Base-by-base conservation (phyloP, 2,329 filamentous ascomycete genomes). In the Fusarium sp. region DNA sequence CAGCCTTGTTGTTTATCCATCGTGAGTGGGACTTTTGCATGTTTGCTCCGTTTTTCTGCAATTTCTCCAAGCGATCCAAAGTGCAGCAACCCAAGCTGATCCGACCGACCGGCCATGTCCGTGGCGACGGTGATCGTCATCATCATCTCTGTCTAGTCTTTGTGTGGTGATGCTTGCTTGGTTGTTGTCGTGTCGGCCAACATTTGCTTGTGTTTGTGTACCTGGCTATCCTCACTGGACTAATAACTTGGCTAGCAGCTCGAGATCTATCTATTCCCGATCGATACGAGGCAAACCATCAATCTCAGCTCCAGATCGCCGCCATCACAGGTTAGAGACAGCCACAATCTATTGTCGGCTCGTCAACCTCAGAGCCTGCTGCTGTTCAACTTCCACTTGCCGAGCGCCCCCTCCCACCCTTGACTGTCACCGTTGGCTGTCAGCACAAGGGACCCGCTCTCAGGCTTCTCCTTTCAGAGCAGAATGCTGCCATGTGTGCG, bases 1-100 rank as follows among this genome's bases (percentile, higher is more conserved):
- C 53, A 74, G 61, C 71, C 71, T 56, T 61, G 65, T 61, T 49
- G 56, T 62, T 67, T 67, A 59, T 31, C 51, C 44, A 49, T 53
- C 46, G 36, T 14, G 22, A 44, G 67, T 69, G 71, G 68, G 31
- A 74, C 67, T 72, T 73, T 72, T 74, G 71, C 53, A 35, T 38
- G 55, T 53, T 61, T 62, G 64, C 31, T 22, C 49, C 40, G 44
- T 49, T 51, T 51, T 71, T 68, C 61, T 69, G 56, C 63, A 71
- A 60, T 55, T 57, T 71, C 49, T 65, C 33, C 63, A 38, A 64
- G 22, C 20, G 42, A n/a, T 62, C 24, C 44, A 53, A 68, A 74
- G 22, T 44, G 38, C 64, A 44, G 24, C 14, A 58, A 12, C 44
- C 55, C 10, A 38, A 33, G 44, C 42, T 63, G 20, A 38, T 36